Evolutionary conservation across 1,284 basidiomycete species (phyloP).

Genomic region (Microbotryum silenes-acaulis): DNA sequence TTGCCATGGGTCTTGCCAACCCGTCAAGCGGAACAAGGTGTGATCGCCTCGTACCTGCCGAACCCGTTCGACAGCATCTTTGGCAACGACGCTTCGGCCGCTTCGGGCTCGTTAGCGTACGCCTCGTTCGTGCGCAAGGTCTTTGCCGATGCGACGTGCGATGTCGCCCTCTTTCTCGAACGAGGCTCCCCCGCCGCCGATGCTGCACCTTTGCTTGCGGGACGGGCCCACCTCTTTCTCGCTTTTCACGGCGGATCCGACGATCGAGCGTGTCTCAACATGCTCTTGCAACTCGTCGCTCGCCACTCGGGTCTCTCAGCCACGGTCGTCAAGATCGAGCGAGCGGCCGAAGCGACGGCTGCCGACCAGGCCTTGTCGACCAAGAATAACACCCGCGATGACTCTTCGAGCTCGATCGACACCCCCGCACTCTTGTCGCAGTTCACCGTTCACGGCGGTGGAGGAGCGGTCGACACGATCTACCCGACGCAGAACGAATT

Average conservation of each 20-base stretch:
- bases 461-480: constrained; percentile 47
- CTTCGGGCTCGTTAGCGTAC: constrained; percentile 38
- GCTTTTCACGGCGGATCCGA: constrained; percentile 90
- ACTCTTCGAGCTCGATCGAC: constrained; percentile 16
- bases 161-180: constrained; percentile 72
- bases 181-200: constrained; percentile 45
- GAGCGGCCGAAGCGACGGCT: constrained; percentile 25
- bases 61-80: constrained; percentile 60
- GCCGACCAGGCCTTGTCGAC: constrained; percentile 43
- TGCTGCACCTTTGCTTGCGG: background rate
- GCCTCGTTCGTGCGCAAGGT: constrained; percentile 65
- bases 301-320: constrained; percentile 56
- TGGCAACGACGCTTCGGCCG: constrained; percentile 40
- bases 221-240: constrained; percentile 59
- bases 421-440: constrained; percentile 8
- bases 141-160: constrained; percentile 51
- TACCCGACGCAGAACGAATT: constrained; percentile 50
- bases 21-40: constrained; percentile 28
- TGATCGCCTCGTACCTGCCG: constrained; percentile 25
- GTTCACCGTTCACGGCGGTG: constrained; percentile 29
- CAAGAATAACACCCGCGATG: constrained; percentile 10
- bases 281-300: constrained; percentile 68
- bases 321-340: constrained; percentile 56
- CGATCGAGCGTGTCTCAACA: constrained; percentile 70
- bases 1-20: constrained; percentile 62